Base-by-base conservation (phyloP, 306 rosid genomes). In the Cucurbita pepo region DNA sequence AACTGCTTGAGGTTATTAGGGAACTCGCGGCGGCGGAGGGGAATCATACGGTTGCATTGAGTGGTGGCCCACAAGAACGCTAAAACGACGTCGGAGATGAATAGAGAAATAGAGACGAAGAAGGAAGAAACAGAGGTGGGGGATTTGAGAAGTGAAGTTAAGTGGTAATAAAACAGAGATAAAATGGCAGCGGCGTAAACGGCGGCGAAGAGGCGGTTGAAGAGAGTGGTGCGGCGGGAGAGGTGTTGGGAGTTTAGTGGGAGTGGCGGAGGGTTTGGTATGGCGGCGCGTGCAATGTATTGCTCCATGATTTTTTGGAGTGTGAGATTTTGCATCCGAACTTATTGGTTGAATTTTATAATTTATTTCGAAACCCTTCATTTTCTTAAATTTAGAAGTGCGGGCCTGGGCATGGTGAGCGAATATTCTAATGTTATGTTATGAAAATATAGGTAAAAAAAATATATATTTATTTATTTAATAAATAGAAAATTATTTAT, bases 61-160 rank as follows among this genome's bases (percentile, higher is more conserved):
- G 74, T 2, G 0, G 79, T 36, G 61, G 22, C 9, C 81, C 81
- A 80, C 71, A 51, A 5, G 71, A 82, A 69, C 47, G 84, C 79
- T 22, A 80, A 53, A 52, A 85, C 10, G 19, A 77, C 10, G 62
- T 85, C 84, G 13, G 86, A 52, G 56, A 79, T 13, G 51, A 85
- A 80, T 21, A 85, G 37, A 51, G 84, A 45, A 51, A 73, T 59
- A 14, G 82, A 48, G 69, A 80, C 38, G 55, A 79, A 41, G 56
- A 75, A 67, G 61, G 75, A 48, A 53, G 76, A 4, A 3, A 38
- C 1, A 19, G 74, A 22, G 8, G 67, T 74, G 73, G 64, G 22
- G 2, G 11, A 10, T 43, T 79, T 6, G 81, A 53, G 56, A 75
- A 36, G 51, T 72, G 79, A 48, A 62, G 43, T 47, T 36, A 36